A percentile compares a stretch with the other conserved stretches of the same genome.
phyloP scores from a whole-genome alignment of 2,329 filamentous ascomycete species.

The Chalaropsis thielavioides region DNA sequence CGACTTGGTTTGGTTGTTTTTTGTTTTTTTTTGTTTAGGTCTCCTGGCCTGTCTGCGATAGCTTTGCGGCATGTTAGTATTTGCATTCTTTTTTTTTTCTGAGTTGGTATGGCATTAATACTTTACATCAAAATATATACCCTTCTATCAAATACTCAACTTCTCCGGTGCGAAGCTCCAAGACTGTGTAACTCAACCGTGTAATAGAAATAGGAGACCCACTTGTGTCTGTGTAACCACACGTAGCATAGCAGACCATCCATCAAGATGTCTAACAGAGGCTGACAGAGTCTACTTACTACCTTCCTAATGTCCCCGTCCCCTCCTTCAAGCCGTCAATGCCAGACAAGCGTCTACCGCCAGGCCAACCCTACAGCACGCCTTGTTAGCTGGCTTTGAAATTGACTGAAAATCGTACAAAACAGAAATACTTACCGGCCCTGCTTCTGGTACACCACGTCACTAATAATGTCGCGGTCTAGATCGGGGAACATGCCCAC shows the following conservation, averaged over 20 bases:
- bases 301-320: neutral
- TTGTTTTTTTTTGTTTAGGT: neutral
- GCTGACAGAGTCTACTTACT: too few species aligned
- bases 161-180: neutral
- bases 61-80: neutral
- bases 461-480: slow-evolving; percentile 86
- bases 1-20: neutral
- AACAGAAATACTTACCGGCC: slow-evolving; percentile 52
- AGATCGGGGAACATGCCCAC: slow-evolving; percentile 94
- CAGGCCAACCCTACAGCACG: slow-evolving; percentile 50
- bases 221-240: neutral
- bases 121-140: slow-evolving; percentile 8
- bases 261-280: neutral
- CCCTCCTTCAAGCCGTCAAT: slow-evolving; percentile 33
- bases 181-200: neutral
- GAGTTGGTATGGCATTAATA: neutral
- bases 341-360: slow-evolving; percentile 79
- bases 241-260: neutral
- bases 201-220: neutral
- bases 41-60: neutral
- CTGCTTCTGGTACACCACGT: slow-evolving; percentile 91
- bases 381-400: slow-evolving; percentile 20
- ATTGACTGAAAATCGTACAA: neutral
- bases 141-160: slow-evolving; percentile 2
- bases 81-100: neutral